Evolutionary conservation across 1,284 basidiomycete species (phyloP).

Genomic region (Cryptococcus sp.): DNA sequence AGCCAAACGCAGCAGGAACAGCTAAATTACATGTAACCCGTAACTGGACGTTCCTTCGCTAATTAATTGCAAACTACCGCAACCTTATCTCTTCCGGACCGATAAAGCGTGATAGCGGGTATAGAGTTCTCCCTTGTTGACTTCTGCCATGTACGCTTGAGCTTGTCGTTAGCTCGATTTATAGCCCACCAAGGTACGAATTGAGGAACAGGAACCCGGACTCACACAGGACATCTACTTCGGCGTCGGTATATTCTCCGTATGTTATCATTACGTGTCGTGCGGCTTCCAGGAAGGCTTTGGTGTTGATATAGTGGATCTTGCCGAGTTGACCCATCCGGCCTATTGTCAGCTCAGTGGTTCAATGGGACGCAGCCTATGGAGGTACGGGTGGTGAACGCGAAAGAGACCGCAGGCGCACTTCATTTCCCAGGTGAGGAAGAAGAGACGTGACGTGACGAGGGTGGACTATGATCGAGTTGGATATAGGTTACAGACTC

Average conservation of each 20-base stretch:
- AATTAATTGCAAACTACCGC: no score
- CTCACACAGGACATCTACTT: conserved; percentile 23
- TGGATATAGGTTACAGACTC: background rate
- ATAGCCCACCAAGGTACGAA: background rate
- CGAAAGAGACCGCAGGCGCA: no score
- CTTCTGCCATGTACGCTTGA: background rate
- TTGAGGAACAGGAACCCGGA: no score
- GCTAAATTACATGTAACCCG: no score
- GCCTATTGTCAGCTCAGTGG: conserved; percentile 4
- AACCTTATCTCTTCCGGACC: no score
- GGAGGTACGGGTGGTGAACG: no score
- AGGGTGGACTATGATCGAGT: background rate
- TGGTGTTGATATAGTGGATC: conserved; percentile 17
- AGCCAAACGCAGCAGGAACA: no score
- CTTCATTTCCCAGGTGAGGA: no score
- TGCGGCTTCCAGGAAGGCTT: conserved; percentile 16
- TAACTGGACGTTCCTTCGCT: no score
- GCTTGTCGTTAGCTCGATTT: background rate
- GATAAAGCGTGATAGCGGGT: background rate
- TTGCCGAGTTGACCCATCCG: conserved; percentile 17
- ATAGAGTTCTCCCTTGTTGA: background rate
- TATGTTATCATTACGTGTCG: conserved; percentile 13
- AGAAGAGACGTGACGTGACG: no score
- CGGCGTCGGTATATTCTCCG: conserved; percentile 20
- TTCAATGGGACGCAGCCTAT: no score